These are phyloP conservation scores for Tephrocybe sp. DNA, from an alignment of 768 basidiomycete species.

Conservation along the genomic window DNA sequence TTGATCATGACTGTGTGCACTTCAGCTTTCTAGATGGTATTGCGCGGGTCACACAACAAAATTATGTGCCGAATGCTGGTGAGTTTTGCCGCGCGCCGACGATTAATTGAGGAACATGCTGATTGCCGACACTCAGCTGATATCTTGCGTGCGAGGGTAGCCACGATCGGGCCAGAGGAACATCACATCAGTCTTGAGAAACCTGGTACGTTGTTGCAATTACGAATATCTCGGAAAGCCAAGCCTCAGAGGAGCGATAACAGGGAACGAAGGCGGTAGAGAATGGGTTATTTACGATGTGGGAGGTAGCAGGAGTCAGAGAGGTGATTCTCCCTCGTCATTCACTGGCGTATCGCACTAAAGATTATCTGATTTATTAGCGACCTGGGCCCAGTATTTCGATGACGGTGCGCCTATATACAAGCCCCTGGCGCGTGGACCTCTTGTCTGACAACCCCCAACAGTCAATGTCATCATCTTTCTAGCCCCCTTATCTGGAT, in stretches of 20 bases:
- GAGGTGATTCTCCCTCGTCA: slow-evolving; percentile 36
- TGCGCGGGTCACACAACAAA: slow-evolving; percentile 45
- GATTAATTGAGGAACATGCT: neutral
- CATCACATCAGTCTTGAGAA: slow-evolving; percentile 53
- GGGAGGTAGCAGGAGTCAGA: slow-evolving; percentile 56
- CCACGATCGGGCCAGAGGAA: slow-evolving; percentile 66
- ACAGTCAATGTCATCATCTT: slow-evolving; percentile 67
- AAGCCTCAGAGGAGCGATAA: neutral
- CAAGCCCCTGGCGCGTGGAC: neutral
- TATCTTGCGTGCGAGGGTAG: slow-evolving; percentile 62
- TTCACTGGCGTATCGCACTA: neutral
- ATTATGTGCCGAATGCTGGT: slow-evolving; percentile 57
- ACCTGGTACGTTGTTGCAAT: slow-evolving; percentile 23
- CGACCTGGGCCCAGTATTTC: slow-evolving; percentile 70
- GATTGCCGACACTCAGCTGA: slow-evolving; percentile 42
- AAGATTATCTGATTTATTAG: slow-evolving; percentile 26
- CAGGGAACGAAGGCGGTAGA: slow-evolving; percentile 32
- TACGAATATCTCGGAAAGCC: neutral
- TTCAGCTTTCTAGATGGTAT: slow-evolving; percentile 61
- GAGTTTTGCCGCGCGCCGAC: slow-evolving; percentile 18
- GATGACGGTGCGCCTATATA: slow-evolving; percentile 49
- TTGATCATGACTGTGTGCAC: neutral
- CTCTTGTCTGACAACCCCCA: neutral
- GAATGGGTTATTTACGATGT: slow-evolving; percentile 71
- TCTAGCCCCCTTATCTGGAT: slow-evolving; percentile 63